These are phyloP conservation scores for Cicer yamashitae DNA, from an alignment of 306 rosid genomes.

Conservation along the genomic window DNA sequence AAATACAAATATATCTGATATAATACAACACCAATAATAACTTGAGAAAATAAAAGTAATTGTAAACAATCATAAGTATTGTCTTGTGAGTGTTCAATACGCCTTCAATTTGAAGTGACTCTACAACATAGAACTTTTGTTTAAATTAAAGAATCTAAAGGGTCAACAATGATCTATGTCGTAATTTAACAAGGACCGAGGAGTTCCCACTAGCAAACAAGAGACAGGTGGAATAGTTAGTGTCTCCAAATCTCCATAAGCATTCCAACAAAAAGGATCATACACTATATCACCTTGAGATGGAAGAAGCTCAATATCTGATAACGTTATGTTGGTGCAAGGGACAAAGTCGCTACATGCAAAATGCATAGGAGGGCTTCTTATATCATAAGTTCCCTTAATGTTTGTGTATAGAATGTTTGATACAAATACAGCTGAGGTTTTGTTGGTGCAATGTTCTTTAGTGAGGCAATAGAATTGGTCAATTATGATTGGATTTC, in stretches of 20 bases:
- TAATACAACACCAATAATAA: no score
- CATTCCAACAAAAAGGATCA: conserved; percentile 94
- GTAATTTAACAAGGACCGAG: conserved; percentile 50
- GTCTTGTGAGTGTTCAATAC: no score
- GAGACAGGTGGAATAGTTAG: conserved; percentile 81
- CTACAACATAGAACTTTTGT: background rate
- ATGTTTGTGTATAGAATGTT: conserved; percentile 68
- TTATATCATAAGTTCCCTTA: conserved; percentile 82
- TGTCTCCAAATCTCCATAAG: conserved; percentile 73
- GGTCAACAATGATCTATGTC: conserved; percentile 59
- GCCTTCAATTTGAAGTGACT: no score
- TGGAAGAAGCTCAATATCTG: conserved; percentile 94
- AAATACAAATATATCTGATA: no score
- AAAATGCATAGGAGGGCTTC: conserved; percentile 83
- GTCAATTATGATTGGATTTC: conserved; percentile 87
- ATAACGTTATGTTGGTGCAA: conserved; percentile 80
- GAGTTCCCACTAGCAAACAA: conserved; percentile 76
- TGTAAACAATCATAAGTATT: no score
- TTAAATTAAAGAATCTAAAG: background rate
- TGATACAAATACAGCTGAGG: conserved; percentile 77
- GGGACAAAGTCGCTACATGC: conserved; percentile 88
- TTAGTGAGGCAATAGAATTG: conserved; percentile 80
- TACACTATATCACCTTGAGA: conserved; percentile 59
- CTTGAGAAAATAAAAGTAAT: no score
- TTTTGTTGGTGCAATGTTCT: conserved; percentile 63